A percentile compares a stretch with the other conserved stretches of the same genome.
phyloP scores from a whole-genome alignment of 2,329 filamentous ascomycete genomes.

The Phaeoacremonium minimum region DNA sequence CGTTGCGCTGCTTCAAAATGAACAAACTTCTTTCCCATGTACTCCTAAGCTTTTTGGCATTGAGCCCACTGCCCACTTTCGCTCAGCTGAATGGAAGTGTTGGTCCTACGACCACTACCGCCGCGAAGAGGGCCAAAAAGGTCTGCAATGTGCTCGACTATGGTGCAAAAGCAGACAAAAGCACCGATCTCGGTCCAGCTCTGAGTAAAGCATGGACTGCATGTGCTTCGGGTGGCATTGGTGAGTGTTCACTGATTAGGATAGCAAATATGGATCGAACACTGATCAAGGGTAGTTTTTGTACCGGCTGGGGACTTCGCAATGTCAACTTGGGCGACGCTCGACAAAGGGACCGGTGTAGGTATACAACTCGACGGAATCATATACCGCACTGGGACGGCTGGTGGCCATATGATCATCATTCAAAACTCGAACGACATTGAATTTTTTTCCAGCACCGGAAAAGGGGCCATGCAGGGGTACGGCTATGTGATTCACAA shows the following conservation, averaged over 20 bases:
- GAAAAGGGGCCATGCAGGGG: slow-evolving; percentile 44
- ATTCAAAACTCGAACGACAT: slow-evolving; percentile 31
- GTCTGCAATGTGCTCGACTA: slow-evolving; percentile 45
- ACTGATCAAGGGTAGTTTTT: no score
- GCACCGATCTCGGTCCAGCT: slow-evolving; percentile 31
- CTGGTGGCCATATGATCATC: slow-evolving; percentile 17
- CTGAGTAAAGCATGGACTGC: slow-evolving; percentile 20
- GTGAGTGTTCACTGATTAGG: no score
- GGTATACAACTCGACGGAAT: slow-evolving; percentile 41
- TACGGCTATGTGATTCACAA: slow-evolving; percentile 42
- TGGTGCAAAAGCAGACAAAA: slow-evolving; percentile 41
- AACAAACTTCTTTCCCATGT: no score
- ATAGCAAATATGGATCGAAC: no score
- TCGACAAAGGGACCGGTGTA: slow-evolving; percentile 37
- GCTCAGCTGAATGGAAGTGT: slow-evolving; percentile 20
- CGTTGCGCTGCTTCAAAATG: no score
- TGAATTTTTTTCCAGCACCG: slow-evolving; percentile 37
- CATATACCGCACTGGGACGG: slow-evolving; percentile 17
- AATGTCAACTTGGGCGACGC: slow-evolving; percentile 38
- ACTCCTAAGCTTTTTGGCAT: no score
- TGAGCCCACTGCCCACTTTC: slow-evolving; percentile 6
- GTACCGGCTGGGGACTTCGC: slow-evolving; percentile 42
- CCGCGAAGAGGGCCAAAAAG: slow-evolving; percentile 20
- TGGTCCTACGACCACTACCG: slow-evolving; percentile 18
- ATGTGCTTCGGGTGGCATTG: slow-evolving; percentile 42